phyloP scores from a whole-genome alignment of 2,329 filamentous ascomycete species.

The Diaporthe nobilis region DNA sequence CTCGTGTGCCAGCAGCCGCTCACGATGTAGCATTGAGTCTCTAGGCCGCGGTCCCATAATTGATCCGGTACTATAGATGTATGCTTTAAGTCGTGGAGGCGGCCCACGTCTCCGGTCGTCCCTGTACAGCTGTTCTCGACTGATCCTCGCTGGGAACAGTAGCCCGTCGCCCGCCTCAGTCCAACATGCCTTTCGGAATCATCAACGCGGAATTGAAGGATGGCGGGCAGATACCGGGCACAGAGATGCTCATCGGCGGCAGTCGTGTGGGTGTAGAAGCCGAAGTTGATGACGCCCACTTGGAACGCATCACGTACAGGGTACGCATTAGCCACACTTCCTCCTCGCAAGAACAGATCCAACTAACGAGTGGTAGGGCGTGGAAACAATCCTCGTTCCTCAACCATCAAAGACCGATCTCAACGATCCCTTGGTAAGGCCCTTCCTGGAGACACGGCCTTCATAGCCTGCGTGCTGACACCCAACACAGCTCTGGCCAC shows the following conservation, averaged over 20 bases:
- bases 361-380: slow-evolving; percentile 31
- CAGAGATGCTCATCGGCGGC: slow-evolving; percentile 47
- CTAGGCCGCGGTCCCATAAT: slow-evolving; percentile 27
- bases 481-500: slow-evolving; percentile 42
- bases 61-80: slow-evolving; percentile 14
- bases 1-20: not conserved
- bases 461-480: not conserved
- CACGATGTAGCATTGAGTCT: slow-evolving; percentile 17
- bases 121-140: not conserved
- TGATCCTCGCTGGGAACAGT: no score
- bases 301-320: slow-evolving; percentile 39
- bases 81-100: not conserved
- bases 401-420: slow-evolving; percentile 41
- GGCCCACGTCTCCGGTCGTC: not conserved
- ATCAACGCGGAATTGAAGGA: slow-evolving; percentile 44
- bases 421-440: slow-evolving; percentile 43
- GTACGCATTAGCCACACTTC: not conserved
- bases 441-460: not conserved
- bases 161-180: not conserved
- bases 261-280: slow-evolving; percentile 1
- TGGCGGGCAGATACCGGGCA: slow-evolving; percentile 45
- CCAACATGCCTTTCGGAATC: slow-evolving; percentile 47
- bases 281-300: not conserved
- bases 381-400: slow-evolving; percentile 43
- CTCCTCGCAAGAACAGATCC: not conserved